These are phyloP conservation scores for Saitozyma podzolica DNA, from an alignment of 768 basidiomycete genomes.

Conservation along the genomic window DNA sequence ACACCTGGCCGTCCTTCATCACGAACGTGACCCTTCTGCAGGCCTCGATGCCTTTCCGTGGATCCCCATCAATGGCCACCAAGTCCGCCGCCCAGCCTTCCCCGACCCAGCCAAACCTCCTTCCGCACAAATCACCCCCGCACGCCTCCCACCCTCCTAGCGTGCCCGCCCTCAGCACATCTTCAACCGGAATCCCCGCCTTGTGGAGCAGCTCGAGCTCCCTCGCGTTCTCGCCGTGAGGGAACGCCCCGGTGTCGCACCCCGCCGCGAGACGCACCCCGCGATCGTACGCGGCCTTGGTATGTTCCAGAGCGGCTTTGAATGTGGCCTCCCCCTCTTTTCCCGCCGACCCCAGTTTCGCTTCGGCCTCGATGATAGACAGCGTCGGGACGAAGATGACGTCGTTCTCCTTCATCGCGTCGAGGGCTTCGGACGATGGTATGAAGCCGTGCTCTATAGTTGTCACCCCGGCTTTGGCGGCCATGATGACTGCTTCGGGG, in stretches of 20 bases:
- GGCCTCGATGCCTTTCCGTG: constrained; percentile 12
- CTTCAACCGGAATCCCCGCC: constrained; percentile 24
- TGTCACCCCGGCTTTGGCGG: constrained; percentile 22
- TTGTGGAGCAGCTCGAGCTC: constrained; percentile 24
- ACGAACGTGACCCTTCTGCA: constrained; percentile 19
- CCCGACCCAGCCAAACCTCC: constrained; percentile 25
- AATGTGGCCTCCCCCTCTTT: background rate
- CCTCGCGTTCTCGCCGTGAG: constrained; percentile 22
- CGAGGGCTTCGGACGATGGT: constrained; percentile 1
- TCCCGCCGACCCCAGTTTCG: background rate
- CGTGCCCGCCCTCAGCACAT: constrained; percentile 15
- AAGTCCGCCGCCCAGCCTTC: constrained; percentile 27
- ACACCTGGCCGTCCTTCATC: constrained; percentile 28
- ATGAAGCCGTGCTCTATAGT: constrained; percentile 24
- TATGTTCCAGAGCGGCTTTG: constrained; percentile 2
- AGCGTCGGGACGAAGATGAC: constrained; percentile 28
- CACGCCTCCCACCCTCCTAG: constrained; percentile 28
- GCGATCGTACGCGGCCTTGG: constrained; percentile 16
- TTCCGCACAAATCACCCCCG: constrained; percentile 24
- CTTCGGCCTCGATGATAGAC: constrained; percentile 14
- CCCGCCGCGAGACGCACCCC: constrained; percentile 26
- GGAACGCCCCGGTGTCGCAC: constrained; percentile 23
- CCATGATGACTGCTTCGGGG: constrained; percentile 21
- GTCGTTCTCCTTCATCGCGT: constrained; percentile 22
- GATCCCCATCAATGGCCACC: constrained; percentile 20